Base-by-base conservation (phyloP, 176 grass and related monocot genomes). In the Eremochloa ophiuroides region DNA sequence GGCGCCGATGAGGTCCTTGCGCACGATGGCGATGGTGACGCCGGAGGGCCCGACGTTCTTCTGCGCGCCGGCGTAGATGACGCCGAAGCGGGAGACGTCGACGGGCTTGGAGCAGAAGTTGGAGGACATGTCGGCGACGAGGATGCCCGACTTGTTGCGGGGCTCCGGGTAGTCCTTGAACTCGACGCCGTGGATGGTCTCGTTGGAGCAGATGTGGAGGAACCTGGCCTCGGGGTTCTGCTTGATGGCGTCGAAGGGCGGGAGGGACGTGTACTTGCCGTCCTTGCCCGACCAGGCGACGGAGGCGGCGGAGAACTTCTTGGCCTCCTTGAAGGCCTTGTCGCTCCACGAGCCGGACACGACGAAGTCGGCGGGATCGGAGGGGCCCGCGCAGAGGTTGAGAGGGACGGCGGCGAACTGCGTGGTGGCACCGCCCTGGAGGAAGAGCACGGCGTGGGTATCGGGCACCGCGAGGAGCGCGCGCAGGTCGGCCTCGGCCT, bases 61-160 rank as follows among this genome's bases (percentile, higher is more conserved):
- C 91, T 99, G 96, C 74, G 93, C 96, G 15, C 96, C 96, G 0
- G 96, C 96, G 71, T 99, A 99, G 90, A 99, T 99, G 82, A 93
- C 22, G 11, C 93, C 96, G 72, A 99, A 95, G 3, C 87, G 87
- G 48, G 96, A 93, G 29, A 95, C 93, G 51, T 99, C 91, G 3
- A 99, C 96, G n/a, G 96, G 93, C 82, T 99, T 99, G 72, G 96
- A 99, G 84, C 96, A 99, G 93, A 99, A 99, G 78, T 99, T 99
- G 48, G 96, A 99, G 43, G 96, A 99, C 96, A 99, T 99, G 80
- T 99, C 96, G 62, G 96, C 96, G 23, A 99, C 88, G 55, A 99
- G 86, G 87, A 99, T 27, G 46, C 79, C 83, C 9, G 82, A 30
- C 55, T 81, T 69, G 69, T 93, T 88, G 12, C 8, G 71, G 8